Evolutionary conservation across 202 grass and related monocot genomes (phyloP).

Genomic region (Bolboschoenoplectus hybrid): DNA sequence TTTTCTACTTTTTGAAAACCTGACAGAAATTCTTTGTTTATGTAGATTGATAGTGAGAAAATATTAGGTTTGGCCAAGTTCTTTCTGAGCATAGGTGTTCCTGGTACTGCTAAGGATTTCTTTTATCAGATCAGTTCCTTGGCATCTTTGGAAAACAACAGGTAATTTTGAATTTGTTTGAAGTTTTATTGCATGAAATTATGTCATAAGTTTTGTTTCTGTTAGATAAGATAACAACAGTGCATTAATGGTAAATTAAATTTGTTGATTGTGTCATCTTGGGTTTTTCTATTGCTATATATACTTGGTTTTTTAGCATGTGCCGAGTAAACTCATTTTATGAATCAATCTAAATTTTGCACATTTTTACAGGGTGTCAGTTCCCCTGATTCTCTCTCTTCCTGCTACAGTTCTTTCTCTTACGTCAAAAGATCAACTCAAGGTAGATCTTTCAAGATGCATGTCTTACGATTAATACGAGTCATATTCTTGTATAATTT

Average conservation of each 20-base stretch:
- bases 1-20: background rate
- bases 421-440: constrained; percentile 89
- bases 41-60: constrained; percentile 82
- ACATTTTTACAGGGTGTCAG: constrained; percentile 55
- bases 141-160: constrained; percentile 81
- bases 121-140: constrained; percentile 93
- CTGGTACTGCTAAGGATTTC: constrained; percentile 85
- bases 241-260: constrained; percentile 17
- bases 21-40: constrained; percentile 31
- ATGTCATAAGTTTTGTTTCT: constrained; percentile 20
- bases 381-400: constrained; percentile 94
- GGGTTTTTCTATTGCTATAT: background rate
- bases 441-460: constrained; percentile 58
- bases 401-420: constrained; percentile 82
- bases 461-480: background rate
- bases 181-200: constrained; percentile 28
- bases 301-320: constrained; percentile 5
- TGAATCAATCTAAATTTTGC: constrained; percentile 26
- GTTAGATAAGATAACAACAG: background rate
- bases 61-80: constrained; percentile 85
- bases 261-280: constrained; percentile 11
- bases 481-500: background rate
- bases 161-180: constrained; percentile 39
- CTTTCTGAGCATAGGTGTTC: constrained; percentile 85
- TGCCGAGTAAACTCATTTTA: constrained; percentile 15